Conservation (phyloP, 148 eudicot genomes). For the Pharnaceum exiguum region DNA sequence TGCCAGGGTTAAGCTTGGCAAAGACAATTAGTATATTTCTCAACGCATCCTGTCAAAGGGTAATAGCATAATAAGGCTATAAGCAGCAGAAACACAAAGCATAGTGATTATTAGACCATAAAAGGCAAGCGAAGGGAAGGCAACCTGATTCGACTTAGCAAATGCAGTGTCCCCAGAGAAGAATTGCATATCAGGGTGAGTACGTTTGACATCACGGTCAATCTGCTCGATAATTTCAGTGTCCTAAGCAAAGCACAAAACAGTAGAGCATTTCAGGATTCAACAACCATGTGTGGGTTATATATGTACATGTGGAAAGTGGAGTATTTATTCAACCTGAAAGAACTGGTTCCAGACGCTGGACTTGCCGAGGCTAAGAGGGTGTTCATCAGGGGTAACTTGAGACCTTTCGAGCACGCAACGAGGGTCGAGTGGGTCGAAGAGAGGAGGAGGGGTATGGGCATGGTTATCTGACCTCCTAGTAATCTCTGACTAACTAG, state of each 20-base stretch:
- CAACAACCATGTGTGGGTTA: too few relatives aligned
- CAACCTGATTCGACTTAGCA: constrained; percentile 78
- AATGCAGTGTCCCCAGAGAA: constrained; percentile 74
- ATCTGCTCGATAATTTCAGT: constrained; percentile 94
- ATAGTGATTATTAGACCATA: too few relatives aligned
- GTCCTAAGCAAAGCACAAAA: constrained; percentile 65
- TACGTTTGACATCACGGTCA: constrained; percentile 95
- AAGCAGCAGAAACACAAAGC: neutral
- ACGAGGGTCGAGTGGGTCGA: constrained; percentile 41
- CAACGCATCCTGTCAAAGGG: constrained; percentile 63
- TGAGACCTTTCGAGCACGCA: constrained; percentile 76
- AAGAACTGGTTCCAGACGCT: constrained; percentile 96
- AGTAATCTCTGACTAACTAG: constrained; percentile 94
- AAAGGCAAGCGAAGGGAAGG: too few relatives aligned
- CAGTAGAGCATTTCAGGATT: too few relatives aligned
- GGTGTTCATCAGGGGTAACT: constrained; percentile 81
- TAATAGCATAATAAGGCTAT: neutral
- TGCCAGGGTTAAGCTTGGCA: constrained; percentile 96
- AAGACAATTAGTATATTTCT: constrained; percentile 75
- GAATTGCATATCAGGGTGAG: constrained; percentile 89
- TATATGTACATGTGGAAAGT: too few relatives aligned
- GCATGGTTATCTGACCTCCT: constrained; percentile 73
- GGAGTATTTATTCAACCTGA: constrained; percentile 81
- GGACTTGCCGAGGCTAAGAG: constrained; percentile 87
- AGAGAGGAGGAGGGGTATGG: constrained; percentile 32